Percentiles rank a stretch among this genome's conserved stretches.
Conservation (phyloP, 2,329 filamentous ascomycete genomes). For the Pseudogymnoascus sp. region DNA sequence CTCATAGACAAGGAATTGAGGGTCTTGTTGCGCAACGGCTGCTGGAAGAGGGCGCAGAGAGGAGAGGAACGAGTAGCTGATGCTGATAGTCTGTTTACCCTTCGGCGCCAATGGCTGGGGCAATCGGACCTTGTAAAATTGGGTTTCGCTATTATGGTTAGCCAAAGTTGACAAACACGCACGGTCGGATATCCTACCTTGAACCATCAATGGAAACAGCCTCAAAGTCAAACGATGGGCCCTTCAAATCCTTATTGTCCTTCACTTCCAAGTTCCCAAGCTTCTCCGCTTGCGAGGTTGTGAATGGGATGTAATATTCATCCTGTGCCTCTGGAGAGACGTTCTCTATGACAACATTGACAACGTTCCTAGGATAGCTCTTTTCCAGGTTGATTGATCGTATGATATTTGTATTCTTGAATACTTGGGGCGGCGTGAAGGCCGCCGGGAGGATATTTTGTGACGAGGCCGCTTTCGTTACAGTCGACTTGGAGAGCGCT, state of each 20-base stretch:
- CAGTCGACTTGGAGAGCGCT: constrained; percentile 25
- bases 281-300: constrained; percentile 63
- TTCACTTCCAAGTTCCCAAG: constrained; percentile 85
- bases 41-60: constrained; percentile 75
- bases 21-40: constrained; percentile 72
- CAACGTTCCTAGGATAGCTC: constrained; percentile 77
- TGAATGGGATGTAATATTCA: constrained; percentile 89
- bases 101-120: constrained; percentile 68
- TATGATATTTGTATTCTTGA: constrained; percentile 88
- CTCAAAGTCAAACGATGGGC: constrained; percentile 62
- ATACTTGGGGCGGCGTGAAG: constrained; percentile 83
- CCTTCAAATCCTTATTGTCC: constrained; percentile 74
- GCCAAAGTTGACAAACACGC: constrained; percentile 17
- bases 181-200: constrained; percentile 38
- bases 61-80: constrained; percentile 75
- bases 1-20: constrained; percentile 77
- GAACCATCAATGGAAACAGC: constrained; percentile 56
- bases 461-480: constrained; percentile 39
- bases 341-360: constrained; percentile 95
- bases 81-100: constrained; percentile 75
- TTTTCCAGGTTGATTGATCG: constrained; percentile 90
- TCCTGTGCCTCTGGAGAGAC: constrained; percentile 68
- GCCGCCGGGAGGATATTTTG: constrained; percentile 53
- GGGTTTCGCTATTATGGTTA: constrained; percentile 48
- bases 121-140: constrained; percentile 81